Evolutionary conservation across 805 yeast genomes (phyloP), one percentile per base, ranked within the genome.

Genomic region (Metschnikowia noctiluminum): DNA sequence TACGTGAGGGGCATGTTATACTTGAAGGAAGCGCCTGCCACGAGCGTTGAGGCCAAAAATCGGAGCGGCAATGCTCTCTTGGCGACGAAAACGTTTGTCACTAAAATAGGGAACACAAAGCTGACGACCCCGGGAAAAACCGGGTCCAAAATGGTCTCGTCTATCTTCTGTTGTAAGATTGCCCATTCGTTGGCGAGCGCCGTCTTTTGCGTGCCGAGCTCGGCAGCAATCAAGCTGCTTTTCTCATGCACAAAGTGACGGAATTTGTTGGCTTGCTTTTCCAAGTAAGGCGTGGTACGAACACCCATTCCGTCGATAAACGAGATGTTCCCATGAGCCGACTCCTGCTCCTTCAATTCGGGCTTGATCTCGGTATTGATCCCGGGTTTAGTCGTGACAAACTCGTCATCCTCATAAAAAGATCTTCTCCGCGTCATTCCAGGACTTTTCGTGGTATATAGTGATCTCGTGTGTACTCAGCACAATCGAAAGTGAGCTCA

Each of bases 221-320:
- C 84, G 26, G 81, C 79, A 14, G 59, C 66, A 26, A 60, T 46
- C 1, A 70, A 46, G 1, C 73, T 65, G 13, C 70, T 56, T 47
- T 74, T 71, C 10, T 70, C 67, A 35, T 71, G 65, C 1, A 75
- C 48, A 49, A 57, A 70, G 30, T 63, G 54, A 55, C 86, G 68
- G 12, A 71, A 60, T 14, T 63, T 50, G 50, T 73, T 71, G 42
- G 76, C 55, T 48, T 70, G 71, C 12, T 65, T 58, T 52, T 81
- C 82, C 47, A 80, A 65, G 43, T 64, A 62, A 36, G 81, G 78
- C 11, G 77, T 64, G 11, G 81, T 62, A 49, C 81, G 66, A 49
- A 81, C 71, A n/a, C 74, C 72, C 78, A 80, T 80, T 6, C 85
- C 85, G 16, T 78, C 66, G 32, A 78, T 65, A 40, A 74, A 68